These are phyloP conservation scores for Cercophora newfieldiana DNA, from an alignment of 495 filamentous ascomycete genomes.

Conservation along the genomic window DNA sequence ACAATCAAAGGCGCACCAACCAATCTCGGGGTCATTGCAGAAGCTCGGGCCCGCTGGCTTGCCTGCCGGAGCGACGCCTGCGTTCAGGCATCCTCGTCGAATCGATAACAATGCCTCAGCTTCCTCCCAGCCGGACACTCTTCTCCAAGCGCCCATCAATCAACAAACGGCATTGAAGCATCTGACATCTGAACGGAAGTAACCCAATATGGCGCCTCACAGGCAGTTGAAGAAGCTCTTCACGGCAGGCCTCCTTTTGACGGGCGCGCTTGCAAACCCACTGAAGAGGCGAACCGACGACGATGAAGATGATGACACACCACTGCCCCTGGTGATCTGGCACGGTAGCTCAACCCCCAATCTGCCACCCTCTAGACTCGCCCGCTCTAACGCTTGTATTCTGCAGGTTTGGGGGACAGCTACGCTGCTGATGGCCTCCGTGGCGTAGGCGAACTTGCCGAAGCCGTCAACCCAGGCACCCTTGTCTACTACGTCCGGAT, in stretches of 20 bases:
- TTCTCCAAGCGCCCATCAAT: neutral
- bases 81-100: neutral
- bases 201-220: constrained; percentile 22
- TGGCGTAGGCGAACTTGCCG: constrained; percentile 64
- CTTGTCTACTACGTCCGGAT: constrained; percentile 81
- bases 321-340: constrained; percentile 89
- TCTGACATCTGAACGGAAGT: neutral
- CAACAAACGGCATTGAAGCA: neutral
- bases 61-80: constrained; percentile 9
- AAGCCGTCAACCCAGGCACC: constrained; percentile 75
- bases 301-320: constrained; percentile 52
- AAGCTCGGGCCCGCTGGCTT: neutral
- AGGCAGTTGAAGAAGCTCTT: constrained; percentile 24
- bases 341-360: constrained; percentile 60
- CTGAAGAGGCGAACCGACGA: constrained; percentile 16
- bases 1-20: neutral
- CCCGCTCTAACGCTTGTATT: neutral
- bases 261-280: constrained; percentile 29
- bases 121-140: neutral
- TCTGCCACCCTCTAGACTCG: neutral
- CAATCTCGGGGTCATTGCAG: constrained; percentile 1
- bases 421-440: constrained; percentile 74
- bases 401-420: constrained; percentile 56
- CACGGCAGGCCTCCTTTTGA: constrained; percentile 32
- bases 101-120: neutral